Evolutionary conservation across 208 protist species (phyloP), one percentile per base, ranked within the genome.

Genomic region (Acanthamoeba sp.): DNA sequence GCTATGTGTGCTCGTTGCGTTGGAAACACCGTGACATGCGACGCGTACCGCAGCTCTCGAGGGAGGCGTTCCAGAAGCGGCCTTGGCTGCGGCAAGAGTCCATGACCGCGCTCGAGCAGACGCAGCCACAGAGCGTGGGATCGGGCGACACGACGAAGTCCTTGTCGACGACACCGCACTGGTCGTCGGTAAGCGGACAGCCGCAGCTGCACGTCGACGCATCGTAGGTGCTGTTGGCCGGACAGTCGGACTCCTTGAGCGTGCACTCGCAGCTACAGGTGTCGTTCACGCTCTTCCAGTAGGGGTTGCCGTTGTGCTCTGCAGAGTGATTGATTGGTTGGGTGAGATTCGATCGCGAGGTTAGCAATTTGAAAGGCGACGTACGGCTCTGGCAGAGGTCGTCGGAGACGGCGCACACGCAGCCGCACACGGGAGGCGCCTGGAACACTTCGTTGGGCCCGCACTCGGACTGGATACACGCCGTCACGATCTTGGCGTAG

Each of bases 401-500:
- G n/a, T 88, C 80, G 50, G 40, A 57, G 42, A 88, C 27, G 29
- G 40, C 48, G 80, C 80, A 88, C 80, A 88, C 80, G 50, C 80
- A 88, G 34, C 80, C 80, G 42, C 80, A 88, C 48, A 88, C 80
- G 24, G 80, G 80, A 55, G 80, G 80, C 27, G 80, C 80, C 40
- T 64, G 27, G 80, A 88, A 88, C 24, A 57, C 80, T 88, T 88
- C 24, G n/a, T 88, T 88, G 29, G 18, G 27, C 2, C 80, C 80
- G n/a, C 80, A 88, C 48, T 52, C 80, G 24, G 27, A 38, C 40
- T 59, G 29, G n/a, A 88, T n/a, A 38, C 80, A 88, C 0, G 80
- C 80, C n/a, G 80, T 88, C 27, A 88, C 80, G 50, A 88, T 88
- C 34, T 38, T 45, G 80, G 80, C 80, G 80, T 88, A 88, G 24